Conservation (phyloP, 768 basidiomycete species). For the Lactarius tabidus region DNA sequence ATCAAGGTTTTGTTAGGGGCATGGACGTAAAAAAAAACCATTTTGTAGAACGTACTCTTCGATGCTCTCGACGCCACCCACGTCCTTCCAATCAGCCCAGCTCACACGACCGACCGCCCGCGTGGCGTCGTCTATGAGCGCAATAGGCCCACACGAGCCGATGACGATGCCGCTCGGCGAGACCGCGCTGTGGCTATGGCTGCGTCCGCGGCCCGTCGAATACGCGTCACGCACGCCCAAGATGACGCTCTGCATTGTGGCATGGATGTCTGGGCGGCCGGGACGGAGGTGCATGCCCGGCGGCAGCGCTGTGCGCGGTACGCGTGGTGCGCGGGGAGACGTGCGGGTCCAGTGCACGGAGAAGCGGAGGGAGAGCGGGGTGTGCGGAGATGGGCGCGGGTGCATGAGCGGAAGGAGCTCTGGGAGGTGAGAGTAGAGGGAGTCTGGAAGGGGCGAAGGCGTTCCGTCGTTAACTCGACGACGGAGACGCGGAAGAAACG, state of each 20-base stretch:
- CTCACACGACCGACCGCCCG: constrained; percentile 35
- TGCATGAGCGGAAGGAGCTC: constrained; percentile 38
- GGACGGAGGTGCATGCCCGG: constrained; percentile 31
- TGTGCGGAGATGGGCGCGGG: constrained; percentile 29
- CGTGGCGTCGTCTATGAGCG: constrained; percentile 38
- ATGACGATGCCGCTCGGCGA: constrained; percentile 36
- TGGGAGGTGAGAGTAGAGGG: constrained; percentile 38
- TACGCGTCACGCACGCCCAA: constrained; percentile 27
- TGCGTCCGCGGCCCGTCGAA: constrained; percentile 10
- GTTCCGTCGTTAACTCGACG: constrained; percentile 22
- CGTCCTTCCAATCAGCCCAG: constrained; percentile 29
- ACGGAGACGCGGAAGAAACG: background rate
- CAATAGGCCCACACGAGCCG: constrained; percentile 41
- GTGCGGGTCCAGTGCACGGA: constrained; percentile 45
- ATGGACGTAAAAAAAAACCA: background rate
- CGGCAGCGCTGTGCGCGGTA: constrained; percentile 27
- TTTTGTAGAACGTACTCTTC: constrained; percentile 20
- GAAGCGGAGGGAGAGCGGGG: constrained; percentile 36
- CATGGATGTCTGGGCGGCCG: constrained; percentile 30
- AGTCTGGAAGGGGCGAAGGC: constrained; percentile 28
- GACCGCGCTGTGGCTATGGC: constrained; percentile 8
- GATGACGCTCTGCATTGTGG: constrained; percentile 28
- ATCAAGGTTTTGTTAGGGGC: background rate
- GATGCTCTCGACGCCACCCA: constrained; percentile 26
- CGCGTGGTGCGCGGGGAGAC: constrained; percentile 24